Percentiles rank a stretch among this genome's conserved stretches.
Conservation (phyloP, 1,284 basidiomycete species). For the Cutaneotrichosporon sp. region DNA sequence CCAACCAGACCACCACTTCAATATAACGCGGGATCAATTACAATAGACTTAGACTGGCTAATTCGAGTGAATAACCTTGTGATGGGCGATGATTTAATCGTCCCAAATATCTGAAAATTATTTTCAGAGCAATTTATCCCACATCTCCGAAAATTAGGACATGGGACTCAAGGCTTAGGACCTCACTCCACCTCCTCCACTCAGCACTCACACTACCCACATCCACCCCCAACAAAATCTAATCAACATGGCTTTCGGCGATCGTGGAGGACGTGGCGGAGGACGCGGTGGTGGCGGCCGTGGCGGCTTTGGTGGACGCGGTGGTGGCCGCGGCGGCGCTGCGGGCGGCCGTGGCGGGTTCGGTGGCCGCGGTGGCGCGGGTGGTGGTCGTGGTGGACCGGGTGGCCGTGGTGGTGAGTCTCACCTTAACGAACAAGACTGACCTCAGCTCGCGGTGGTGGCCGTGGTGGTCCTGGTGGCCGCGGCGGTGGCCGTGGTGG, state of each 20-base stretch:
- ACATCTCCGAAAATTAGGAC: constrained; percentile 16
- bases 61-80: neutral
- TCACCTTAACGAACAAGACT: neutral
- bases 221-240: constrained; percentile 6
- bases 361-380: constrained; percentile 35
- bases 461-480: constrained; percentile 53
- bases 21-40: neutral
- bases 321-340: constrained; percentile 37
- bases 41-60: neutral
- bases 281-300: constrained; percentile 49
- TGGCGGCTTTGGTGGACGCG: constrained; percentile 43
- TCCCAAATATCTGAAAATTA: neutral
- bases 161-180: constrained; percentile 4
- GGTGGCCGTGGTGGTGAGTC: constrained; percentile 42
- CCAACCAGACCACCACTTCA: no score
- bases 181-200: constrained; percentile 2
- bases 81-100: neutral
- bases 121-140: constrained; percentile 20
- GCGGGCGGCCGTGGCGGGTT: constrained; percentile 37
- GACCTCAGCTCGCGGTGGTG: constrained; percentile 42
- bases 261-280: constrained; percentile 55
- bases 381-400: constrained; percentile 35
- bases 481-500: constrained; percentile 54
- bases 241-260: constrained; percentile 54
- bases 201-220: neutral